Conservation (phyloP, 2,329 filamentous ascomycete species). For the Diatrype stigma region DNA sequence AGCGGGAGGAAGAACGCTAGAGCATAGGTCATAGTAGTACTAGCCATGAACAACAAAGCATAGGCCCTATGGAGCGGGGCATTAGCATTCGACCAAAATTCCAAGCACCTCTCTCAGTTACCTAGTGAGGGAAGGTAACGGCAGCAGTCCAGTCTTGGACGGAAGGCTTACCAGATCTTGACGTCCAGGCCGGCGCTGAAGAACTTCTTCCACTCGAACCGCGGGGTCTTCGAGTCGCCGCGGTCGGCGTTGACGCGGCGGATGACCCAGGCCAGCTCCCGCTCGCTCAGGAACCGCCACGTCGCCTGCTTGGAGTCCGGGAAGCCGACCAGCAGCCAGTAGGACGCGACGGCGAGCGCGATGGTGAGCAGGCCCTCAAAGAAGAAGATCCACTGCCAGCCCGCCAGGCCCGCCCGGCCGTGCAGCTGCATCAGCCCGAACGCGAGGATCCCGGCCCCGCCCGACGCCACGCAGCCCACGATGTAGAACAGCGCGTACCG, state of each 20-base stretch:
- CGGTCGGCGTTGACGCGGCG: slow-evolving; percentile 40
- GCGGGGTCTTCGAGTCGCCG: slow-evolving; percentile 43
- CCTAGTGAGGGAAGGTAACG: no score
- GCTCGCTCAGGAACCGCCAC: slow-evolving; percentile 36
- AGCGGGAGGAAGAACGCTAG: slow-evolving; percentile 77
- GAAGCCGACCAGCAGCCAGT: slow-evolving; percentile 46
- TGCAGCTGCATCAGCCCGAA: slow-evolving; percentile 65
- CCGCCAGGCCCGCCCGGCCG: slow-evolving; percentile 48
- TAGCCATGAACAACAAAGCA: slow-evolving; percentile 57
- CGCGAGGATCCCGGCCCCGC: slow-evolving; percentile 64
- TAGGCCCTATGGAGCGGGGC: slow-evolving; percentile 47
- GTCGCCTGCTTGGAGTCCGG: slow-evolving; percentile 38
- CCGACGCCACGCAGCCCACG: slow-evolving; percentile 61
- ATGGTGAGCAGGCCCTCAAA: slow-evolving; percentile 54
- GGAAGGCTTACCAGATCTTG: slow-evolving; percentile 36
- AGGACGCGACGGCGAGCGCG: slow-evolving; percentile 33
- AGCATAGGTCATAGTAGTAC: slow-evolving; percentile 69
- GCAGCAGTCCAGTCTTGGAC: slow-evolving; percentile 21
- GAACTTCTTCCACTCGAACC: slow-evolving; percentile 35
- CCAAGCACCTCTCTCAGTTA: no score
- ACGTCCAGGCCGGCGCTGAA: slow-evolving; percentile 33
- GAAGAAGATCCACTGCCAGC: slow-evolving; percentile 68
- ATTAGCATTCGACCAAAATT: slow-evolving; percentile 53
- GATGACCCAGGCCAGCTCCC: slow-evolving; percentile 34
- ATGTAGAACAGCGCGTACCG: slow-evolving; percentile 67